Conservation (phyloP, 192 early-diverging fungal genomes). For the Linnemannia schmuckeri region DNA sequence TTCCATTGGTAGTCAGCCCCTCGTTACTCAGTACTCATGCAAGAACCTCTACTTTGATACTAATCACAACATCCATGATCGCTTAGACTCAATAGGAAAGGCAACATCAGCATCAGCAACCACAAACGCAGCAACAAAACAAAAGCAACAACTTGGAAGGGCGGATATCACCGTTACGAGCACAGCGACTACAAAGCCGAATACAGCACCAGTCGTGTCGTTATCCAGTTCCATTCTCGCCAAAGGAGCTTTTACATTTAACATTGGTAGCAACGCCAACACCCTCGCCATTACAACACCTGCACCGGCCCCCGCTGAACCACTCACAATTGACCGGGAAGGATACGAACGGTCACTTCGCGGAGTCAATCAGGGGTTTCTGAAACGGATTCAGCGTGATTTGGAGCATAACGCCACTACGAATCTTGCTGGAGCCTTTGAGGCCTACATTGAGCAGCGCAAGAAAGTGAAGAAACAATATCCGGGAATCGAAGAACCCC, state of each 20-base stretch:
- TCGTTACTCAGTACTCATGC: background rate
- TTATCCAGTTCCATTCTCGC: conserved; percentile 2
- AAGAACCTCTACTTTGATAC: background rate
- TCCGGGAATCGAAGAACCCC: conserved; percentile 29
- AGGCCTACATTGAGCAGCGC: conserved; percentile 26
- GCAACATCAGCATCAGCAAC: no score
- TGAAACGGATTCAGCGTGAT: conserved; percentile 39
- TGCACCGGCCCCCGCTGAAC: background rate
- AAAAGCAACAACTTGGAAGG: background rate
- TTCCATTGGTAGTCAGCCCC: background rate
- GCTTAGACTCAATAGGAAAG: background rate
- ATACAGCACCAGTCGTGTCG: background rate
- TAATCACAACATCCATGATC: background rate
- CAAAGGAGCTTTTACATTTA: conserved; percentile 33
- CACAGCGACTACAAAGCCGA: background rate
- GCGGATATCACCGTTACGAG: background rate
- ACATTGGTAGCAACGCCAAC: conserved; percentile 39
- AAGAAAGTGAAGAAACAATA: conserved; percentile 12
- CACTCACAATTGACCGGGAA: conserved; percentile 16
- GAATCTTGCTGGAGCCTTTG: conserved; percentile 26
- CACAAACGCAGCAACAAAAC: background rate
- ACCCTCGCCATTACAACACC: background rate
- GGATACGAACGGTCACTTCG: conserved; percentile 24
- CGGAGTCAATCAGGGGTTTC: conserved; percentile 28
- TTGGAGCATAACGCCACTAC: conserved; percentile 25